A percentile compares a stretch with the other conserved stretches of the same genome.
These are phyloP conservation scores for Bacidia gigantensis DNA, from an alignment of 495 filamentous ascomycete genomes.

Conservation along the genomic window DNA sequence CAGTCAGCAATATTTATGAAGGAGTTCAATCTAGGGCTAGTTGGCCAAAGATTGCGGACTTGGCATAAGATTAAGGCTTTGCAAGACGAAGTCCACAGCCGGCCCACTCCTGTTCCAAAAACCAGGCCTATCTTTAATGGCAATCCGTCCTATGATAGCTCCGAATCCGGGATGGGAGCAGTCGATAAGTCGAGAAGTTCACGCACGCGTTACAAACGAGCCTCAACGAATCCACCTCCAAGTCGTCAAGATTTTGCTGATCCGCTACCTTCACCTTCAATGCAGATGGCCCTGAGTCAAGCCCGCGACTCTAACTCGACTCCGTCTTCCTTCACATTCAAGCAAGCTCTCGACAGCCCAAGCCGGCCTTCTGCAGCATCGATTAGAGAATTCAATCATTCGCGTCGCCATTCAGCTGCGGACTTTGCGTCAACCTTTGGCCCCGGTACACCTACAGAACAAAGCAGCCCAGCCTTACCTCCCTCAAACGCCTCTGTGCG, in stretches of 20 bases:
- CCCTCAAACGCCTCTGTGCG: slow-evolving; percentile 7
- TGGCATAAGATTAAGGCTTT: slow-evolving; percentile 88
- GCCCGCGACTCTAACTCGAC: slow-evolving; percentile 14
- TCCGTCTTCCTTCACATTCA: slow-evolving; percentile 30
- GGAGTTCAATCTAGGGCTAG: slow-evolving; percentile 85
- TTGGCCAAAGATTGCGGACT: slow-evolving; percentile 76
- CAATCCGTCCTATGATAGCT: slow-evolving; percentile 23
- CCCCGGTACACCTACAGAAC: slow-evolving; percentile 1
- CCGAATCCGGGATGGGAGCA: slow-evolving; percentile 28
- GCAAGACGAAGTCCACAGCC: slow-evolving; percentile 62
- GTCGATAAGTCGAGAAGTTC: slow-evolving; percentile 19
- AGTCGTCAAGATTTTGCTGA: slow-evolving; percentile 9
- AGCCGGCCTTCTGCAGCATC: slow-evolving; percentile 64
- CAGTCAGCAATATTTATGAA: slow-evolving; percentile 87
- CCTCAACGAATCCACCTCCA: slow-evolving; percentile 5
- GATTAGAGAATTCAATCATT: slow-evolving; percentile 69
- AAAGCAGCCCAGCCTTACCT: slow-evolving; percentile 12
- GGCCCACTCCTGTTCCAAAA: slow-evolving; percentile 17
- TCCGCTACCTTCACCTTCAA: slow-evolving; percentile 13
- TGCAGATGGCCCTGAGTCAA: slow-evolving; percentile 9
- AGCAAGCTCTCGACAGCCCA: slow-evolving; percentile 40
- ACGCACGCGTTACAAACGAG: slow-evolving; percentile 24
- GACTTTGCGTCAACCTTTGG: slow-evolving; percentile 36
- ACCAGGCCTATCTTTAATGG: slow-evolving; percentile 19
- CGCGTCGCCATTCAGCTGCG: slow-evolving; percentile 74